Base-by-base conservation (phyloP, 2,329 filamentous ascomycete species). In the Chaetothyriales sp. region DNA sequence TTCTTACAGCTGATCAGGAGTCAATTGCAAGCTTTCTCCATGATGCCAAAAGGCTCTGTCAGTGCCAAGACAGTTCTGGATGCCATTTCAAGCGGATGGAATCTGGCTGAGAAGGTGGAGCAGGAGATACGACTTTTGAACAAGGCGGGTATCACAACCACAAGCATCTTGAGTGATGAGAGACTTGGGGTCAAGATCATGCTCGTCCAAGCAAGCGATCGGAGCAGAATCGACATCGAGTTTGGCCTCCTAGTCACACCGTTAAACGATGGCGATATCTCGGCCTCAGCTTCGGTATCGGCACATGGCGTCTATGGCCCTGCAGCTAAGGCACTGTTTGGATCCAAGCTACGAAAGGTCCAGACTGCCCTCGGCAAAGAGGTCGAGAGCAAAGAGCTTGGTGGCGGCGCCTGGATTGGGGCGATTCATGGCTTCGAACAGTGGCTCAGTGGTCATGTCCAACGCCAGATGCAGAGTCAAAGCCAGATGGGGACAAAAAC, bases 51-150 rank as follows among this genome's bases (percentile, higher is more conserved):
- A 51, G 60, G 65, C 32, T 62, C 61, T 3, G 57, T 64, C 15
- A 53, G 64, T 5, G 61, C 68, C 0, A 70, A 65, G 49, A 59
- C 66, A 20, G 59, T 72, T 19, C 61, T 73, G n/a, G 57, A 52
- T 20, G 67, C 68, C 48, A 61, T 72, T 18, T 67, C 68, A 7
- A 54, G 62, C 44, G 67, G 67, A n/a, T 73, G 70, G 70, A 62
- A 68, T 53, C 61, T 65, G 43, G 63, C 65, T 2, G 60, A 62
- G 44, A 63, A 59, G 3, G 59, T 72, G 6, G 66, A 70, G 48
- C 65, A 70, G 51, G 70, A 73, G 54, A 63, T 70, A 39, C 67
- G 66, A 46, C 64, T 70, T 57, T 64, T 73, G 12, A 66, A 65
- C 53, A 68, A 70, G 54, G 67, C 66, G 50, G 70, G 70, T 26